Conservation (phyloP, 352 stramenopile genomes). For the Globisporangium paddicum region DNA sequence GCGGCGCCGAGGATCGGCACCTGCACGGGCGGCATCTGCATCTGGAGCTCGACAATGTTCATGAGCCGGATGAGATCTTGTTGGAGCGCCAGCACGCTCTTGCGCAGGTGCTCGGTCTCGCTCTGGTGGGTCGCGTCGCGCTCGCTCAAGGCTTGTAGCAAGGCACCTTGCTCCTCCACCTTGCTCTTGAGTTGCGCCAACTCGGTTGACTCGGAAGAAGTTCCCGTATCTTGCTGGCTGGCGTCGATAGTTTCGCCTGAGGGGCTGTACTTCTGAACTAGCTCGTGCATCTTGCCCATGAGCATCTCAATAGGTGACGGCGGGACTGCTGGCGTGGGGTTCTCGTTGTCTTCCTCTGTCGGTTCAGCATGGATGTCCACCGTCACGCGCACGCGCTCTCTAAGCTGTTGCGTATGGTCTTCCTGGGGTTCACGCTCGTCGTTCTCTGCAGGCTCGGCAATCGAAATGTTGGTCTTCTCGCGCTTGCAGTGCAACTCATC, state of each 20-base stretch:
- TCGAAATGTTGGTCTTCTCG: too few relatives aligned
- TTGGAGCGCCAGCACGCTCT: slow-evolving; percentile 61
- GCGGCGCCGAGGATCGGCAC: slow-evolving; percentile 10
- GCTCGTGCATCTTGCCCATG: slow-evolving; percentile 52
- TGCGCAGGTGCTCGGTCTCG: slow-evolving; percentile 51
- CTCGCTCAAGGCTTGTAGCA: slow-evolving; percentile 26
- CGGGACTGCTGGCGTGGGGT: not conserved
- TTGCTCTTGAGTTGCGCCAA: slow-evolving; percentile 18
- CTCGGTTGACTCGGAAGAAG: not conserved
- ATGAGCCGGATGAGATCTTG: slow-evolving; percentile 72
- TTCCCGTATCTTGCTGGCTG: not conserved
- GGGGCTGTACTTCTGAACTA: slow-evolving; percentile 41
- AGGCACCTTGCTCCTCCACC: slow-evolving; percentile 24
- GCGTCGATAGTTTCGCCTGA: not conserved
- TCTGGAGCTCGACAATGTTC: slow-evolving; percentile 75
- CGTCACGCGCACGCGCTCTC: not conserved
- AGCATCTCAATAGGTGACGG: slow-evolving; percentile 40
- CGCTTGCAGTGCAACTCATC: slow-evolving; percentile 4
- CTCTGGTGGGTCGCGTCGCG: slow-evolving; percentile 25
- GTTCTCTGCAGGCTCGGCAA: too few relatives aligned
- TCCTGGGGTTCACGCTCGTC: too few relatives aligned
- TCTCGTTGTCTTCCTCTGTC: not conserved
- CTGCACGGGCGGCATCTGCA: slow-evolving; percentile 47
- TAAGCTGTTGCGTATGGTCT: too few relatives aligned
- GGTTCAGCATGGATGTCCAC: slow-evolving; percentile 3